Conservation (phyloP, 164 flowering plant genomes). For the Vitis labrusca region DNA sequence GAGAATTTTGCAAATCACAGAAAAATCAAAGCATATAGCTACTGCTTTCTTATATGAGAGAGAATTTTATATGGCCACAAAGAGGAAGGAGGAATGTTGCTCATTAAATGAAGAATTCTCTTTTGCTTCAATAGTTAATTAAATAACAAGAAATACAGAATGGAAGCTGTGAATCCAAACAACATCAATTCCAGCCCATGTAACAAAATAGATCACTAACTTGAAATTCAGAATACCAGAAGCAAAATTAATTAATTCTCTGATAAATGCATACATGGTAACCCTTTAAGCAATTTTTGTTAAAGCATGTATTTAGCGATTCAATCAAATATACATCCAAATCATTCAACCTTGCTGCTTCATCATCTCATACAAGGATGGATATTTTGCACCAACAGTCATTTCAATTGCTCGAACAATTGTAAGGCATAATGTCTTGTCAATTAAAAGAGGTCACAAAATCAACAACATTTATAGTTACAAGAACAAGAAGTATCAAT, state of each 20-base stretch:
- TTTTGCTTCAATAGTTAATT: not conserved
- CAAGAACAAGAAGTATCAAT: too few relatives aligned
- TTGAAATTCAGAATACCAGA: not conserved
- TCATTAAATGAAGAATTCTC: not conserved
- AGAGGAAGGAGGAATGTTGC: not conserved
- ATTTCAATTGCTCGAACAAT: not conserved
- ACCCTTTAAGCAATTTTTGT: too few relatives aligned
- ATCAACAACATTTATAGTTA: too few relatives aligned
- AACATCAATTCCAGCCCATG: not conserved
- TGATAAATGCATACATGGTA: too few relatives aligned
- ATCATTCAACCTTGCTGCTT: too few relatives aligned
- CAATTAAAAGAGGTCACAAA: too few relatives aligned
- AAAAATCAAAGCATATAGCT: not conserved
- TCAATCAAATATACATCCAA: too few relatives aligned
- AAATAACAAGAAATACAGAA: not conserved
- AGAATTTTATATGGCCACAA: not conserved
- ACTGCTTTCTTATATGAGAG: constrained; percentile 1
- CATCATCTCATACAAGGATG: too few relatives aligned
- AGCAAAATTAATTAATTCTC: too few relatives aligned
- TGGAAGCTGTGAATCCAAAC: not conserved
- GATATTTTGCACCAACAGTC: not conserved
- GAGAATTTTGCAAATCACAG: not conserved
- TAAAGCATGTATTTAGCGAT: too few relatives aligned
- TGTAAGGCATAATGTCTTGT: too few relatives aligned
- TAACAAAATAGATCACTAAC: not conserved